A percentile compares a stretch with the other conserved stretches of the same genome.
phyloP scores from a whole-genome alignment of 2,329 filamentous ascomycete genomes.

The Pleomassaria siparia region DNA sequence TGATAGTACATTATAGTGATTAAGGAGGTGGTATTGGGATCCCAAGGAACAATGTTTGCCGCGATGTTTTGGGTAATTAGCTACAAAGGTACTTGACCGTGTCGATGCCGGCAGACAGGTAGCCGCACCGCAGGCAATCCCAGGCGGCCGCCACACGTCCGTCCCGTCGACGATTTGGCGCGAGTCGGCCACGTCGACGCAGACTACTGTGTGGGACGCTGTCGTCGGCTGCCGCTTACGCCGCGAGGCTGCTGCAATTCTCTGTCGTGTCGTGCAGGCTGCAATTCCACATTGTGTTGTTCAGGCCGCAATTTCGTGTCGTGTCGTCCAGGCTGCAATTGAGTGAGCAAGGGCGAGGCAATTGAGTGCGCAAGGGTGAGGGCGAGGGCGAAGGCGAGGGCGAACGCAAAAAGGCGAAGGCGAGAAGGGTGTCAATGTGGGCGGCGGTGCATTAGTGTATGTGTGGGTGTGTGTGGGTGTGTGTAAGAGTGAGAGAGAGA shows the following conservation, averaged over 20 bases:
- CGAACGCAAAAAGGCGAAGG: too few species aligned
- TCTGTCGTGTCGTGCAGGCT: too few species aligned
- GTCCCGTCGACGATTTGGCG: constrained; percentile 20
- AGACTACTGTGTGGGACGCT: constrained; percentile 9
- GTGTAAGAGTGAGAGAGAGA: too few species aligned
- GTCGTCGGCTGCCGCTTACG: constrained; percentile 11
- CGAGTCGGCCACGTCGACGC: constrained; percentile 31
- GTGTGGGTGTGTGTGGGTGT: constrained; percentile 13
- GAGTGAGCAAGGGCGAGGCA: too few species aligned
- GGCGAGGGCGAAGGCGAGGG: too few species aligned
- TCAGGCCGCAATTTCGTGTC: constrained; percentile 1
- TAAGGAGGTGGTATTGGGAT: too few species aligned
- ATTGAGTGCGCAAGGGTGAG: too few species aligned
- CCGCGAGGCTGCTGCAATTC: constrained; percentile 19
- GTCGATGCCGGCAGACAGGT: neutral
- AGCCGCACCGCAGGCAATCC: constrained; percentile 8
- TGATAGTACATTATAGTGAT: too few species aligned
- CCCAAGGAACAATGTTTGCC: constrained; percentile 4
- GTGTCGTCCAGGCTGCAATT: too few species aligned
- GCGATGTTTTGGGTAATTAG: constrained; percentile 7
- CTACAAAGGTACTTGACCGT: too few species aligned
- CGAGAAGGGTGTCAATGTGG: too few species aligned
- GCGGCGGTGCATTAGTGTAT: constrained; percentile 23
- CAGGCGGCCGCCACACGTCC: constrained; percentile 13
- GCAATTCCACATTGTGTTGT: constrained; percentile 17